A percentile compares a stretch with the other conserved stretches of the same genome.
Evolutionary conservation across 345 rosid genomes (phyloP).

Genomic region (Dipteronia dyeriana): DNA sequence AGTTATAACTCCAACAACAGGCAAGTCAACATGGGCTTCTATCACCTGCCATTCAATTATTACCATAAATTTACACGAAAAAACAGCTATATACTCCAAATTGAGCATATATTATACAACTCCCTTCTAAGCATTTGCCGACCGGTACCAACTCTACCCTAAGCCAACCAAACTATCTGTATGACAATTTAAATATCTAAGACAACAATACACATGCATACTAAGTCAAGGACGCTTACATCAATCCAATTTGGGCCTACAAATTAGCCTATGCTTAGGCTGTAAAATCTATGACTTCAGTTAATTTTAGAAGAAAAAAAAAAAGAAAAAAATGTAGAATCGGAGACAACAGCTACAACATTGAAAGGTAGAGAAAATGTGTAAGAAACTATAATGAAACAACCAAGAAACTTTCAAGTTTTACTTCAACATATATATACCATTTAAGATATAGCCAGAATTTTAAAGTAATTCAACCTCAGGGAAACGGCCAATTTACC

Average conservation of each 20-base stretch:
- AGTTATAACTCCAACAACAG: slow-evolving; percentile 76
- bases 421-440: background rate
- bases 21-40: slow-evolving; percentile 87
- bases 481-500: slow-evolving; percentile 41
- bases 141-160: background rate
- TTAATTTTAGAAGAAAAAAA: too few species aligned
- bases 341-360: too few species aligned
- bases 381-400: background rate
- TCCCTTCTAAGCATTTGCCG: background rate
- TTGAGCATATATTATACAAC: background rate
- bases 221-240: too few species aligned
- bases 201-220: background rate
- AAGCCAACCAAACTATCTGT: background rate
- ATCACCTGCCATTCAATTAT: slow-evolving; percentile 55
- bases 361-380: too few species aligned
- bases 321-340: too few species aligned
- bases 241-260: too few species aligned
- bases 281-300: too few species aligned
- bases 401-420: background rate
- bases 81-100: slow-evolving; percentile 2
- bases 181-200: background rate
- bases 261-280: too few species aligned
- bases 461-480: slow-evolving; percentile 14
- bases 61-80: slow-evolving; percentile 6
- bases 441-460: background rate